A percentile compares a stretch with the other conserved stretches of the same genome.
These are phyloP conservation scores for Pestalotiopsis sp. DNA, from an alignment of 2,329 filamentous ascomycete species.

Conservation along the genomic window DNA sequence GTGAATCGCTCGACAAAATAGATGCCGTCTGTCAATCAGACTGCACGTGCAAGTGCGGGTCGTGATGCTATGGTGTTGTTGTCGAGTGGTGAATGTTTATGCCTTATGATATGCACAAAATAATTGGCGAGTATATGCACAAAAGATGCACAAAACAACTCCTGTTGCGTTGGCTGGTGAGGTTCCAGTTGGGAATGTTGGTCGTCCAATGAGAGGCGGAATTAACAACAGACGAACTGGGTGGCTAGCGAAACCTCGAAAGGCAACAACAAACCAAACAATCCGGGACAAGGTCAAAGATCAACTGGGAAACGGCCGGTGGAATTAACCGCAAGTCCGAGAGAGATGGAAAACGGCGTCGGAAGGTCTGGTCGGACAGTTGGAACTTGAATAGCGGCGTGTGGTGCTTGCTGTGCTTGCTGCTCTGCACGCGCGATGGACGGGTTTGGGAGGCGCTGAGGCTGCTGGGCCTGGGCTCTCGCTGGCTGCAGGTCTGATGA, in stretches of 20 bases:
- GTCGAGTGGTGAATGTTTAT: not conserved
- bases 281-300: too few relatives aligned
- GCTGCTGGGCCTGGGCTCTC: constrained; percentile 8
- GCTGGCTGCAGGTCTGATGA: constrained; percentile 20
- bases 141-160: not conserved
- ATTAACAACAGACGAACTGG: too few relatives aligned
- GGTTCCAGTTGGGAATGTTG: not conserved
- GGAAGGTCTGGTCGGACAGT: too few relatives aligned
- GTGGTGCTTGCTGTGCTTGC: too few relatives aligned
- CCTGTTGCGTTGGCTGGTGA: not conserved
- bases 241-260: too few relatives aligned
- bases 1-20: not conserved
- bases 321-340: too few relatives aligned
- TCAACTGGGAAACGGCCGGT: too few relatives aligned
- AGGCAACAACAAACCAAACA: too few relatives aligned
- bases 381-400: too few relatives aligned
- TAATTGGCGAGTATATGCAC: not conserved
- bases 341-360: too few relatives aligned
- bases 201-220: not conserved
- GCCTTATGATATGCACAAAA: not conserved
- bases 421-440: too few relatives aligned
- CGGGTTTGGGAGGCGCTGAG: not conserved
- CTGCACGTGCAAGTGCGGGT: not conserved
- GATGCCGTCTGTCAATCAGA: not conserved
- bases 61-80: not conserved